Conservation (phyloP, 176 grass and related monocot species). For the Triticum turgidum region DNA sequence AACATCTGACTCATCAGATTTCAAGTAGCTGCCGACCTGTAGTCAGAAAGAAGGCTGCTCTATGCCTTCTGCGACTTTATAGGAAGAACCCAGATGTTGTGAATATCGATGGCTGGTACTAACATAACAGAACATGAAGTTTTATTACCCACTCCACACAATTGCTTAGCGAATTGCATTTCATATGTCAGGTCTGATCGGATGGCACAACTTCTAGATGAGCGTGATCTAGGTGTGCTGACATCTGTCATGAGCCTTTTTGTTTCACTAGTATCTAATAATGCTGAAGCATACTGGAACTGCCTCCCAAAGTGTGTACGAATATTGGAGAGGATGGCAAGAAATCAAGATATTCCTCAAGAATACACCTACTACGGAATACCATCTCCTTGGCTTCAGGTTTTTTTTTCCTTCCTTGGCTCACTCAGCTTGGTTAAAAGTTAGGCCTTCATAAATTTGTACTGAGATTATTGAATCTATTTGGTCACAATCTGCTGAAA, state of each 20-base stretch:
- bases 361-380: constrained; percentile 99
- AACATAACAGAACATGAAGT: constrained; percentile 13
- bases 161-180: constrained; percentile 16
- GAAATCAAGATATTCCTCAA: constrained; percentile 97
- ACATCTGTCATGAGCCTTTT: constrained; percentile 99
- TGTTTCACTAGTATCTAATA: constrained; percentile 92
- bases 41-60: constrained; percentile 96
- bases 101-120: constrained; percentile 95
- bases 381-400: constrained; percentile 99
- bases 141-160: constrained; percentile 9
- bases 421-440: background rate
- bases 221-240: constrained; percentile 92
- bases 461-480: background rate
- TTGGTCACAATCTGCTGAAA: background rate
- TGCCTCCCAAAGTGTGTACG: constrained; percentile 96
- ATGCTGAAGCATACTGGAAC: constrained; percentile 94
- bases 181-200: constrained; percentile 74
- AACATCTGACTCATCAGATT: constrained; percentile 57
- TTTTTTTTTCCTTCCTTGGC: constrained; percentile 12
- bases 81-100: constrained; percentile 99
- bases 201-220: constrained; percentile 98
- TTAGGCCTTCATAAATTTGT: background rate
- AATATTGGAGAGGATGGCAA: constrained; percentile 88
- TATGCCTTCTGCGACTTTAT: constrained; percentile 96
- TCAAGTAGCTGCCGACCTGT: constrained; percentile 97